Evolutionary conservation across 768 basidiomycete species (phyloP).

Genomic region (Lentinus tigrinus): DNA sequence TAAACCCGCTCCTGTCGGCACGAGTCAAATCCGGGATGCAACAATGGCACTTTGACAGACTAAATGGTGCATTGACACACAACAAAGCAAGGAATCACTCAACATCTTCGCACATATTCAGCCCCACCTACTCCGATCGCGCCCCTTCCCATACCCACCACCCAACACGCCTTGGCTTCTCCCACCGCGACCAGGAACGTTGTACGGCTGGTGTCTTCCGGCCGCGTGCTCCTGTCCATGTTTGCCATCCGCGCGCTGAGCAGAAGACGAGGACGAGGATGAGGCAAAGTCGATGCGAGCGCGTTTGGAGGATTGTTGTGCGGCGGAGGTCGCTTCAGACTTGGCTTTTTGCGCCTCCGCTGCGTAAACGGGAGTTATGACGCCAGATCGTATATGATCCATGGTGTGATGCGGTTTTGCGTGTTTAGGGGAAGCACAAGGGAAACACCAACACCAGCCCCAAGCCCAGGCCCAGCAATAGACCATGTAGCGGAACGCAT

Average conservation of each 20-base stretch:
- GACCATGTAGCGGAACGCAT: neutral
- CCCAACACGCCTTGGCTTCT: slow-evolving; percentile 11
- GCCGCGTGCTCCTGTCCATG: neutral
- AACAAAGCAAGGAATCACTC: no score
- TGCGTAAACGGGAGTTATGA: slow-evolving; percentile 4
- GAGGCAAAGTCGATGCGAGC: slow-evolving; percentile 43
- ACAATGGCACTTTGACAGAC: no score
- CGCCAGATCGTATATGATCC: neutral
- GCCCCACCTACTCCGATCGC: slow-evolving; percentile 15
- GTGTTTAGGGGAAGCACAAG: neutral
- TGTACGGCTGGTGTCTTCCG: slow-evolving; percentile 4
- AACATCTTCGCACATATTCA: neutral
- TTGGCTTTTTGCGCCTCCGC: slow-evolving; percentile 42
- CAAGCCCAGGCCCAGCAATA: neutral
- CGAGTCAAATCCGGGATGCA: no score
- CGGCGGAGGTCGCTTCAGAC: slow-evolving; percentile 40
- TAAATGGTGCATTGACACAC: no score
- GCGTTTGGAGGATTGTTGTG: slow-evolving; percentile 39
- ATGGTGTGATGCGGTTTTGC: neutral
- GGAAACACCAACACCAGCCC: no score
- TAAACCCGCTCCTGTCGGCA: no score
- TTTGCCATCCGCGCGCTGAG: neutral
- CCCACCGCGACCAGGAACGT: neutral
- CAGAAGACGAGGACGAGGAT: slow-evolving; percentile 3
- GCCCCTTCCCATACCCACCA: slow-evolving; percentile 8